Evolutionary conservation across 2,329 filamentous ascomycete genomes (phyloP).

Genomic region (Stromatinia cepivora): DNA sequence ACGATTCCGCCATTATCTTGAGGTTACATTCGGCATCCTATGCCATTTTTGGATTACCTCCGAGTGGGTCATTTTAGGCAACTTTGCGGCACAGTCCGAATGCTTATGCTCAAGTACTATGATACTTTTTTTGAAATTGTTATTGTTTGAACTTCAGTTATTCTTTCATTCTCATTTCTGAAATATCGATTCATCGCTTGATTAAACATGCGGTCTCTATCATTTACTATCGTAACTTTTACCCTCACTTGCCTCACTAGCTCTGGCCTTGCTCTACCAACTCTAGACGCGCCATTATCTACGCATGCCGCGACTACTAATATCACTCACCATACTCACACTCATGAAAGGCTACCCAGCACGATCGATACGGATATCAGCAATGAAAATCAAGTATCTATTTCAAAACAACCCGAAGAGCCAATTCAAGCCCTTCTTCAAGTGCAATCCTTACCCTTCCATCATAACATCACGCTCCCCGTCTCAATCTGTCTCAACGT

Average conservation of each 20-base stretch:
- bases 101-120: neutral
- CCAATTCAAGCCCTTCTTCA: neutral
- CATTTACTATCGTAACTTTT: neutral
- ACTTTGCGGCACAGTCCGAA: neutral
- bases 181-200: neutral
- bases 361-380: neutral
- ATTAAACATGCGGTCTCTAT: neutral
- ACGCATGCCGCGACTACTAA: neutral
- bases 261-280: neutral
- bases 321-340: neutral
- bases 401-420: neutral
- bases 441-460: constrained; percentile 1
- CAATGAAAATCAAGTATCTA: neutral
- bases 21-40: neutral
- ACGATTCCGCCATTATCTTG: no score
- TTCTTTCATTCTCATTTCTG: neutral
- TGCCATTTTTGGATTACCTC: neutral
- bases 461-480: neutral
- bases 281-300: neutral
- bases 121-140: no score
- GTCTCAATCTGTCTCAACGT: neutral
- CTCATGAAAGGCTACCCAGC: neutral
- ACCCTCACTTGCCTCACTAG: neutral
- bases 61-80: neutral
- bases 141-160: neutral